phyloP scores from a whole-genome alignment of 371 early-diverging fungal genomes.

The Mortierella polycephala region DNA sequence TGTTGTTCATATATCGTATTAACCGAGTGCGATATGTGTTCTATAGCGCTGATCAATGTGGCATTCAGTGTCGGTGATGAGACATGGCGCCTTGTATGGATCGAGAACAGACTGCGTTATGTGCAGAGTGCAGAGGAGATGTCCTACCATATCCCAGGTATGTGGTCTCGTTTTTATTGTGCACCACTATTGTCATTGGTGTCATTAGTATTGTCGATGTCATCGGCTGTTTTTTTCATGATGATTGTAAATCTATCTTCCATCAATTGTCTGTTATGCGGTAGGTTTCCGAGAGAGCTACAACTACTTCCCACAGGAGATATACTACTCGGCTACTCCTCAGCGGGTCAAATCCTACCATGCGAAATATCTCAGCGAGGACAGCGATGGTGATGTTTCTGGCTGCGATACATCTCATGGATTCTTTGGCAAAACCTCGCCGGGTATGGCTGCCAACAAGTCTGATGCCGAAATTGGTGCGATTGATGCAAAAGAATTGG shows the following conservation, averaged over 20 bases:
- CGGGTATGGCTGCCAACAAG: too few relatives aligned
- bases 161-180: neutral
- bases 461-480: too few relatives aligned
- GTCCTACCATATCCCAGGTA: neutral
- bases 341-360: slow-evolving; percentile 4
- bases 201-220: neutral
- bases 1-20: neutral
- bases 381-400: too few relatives aligned
- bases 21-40: neutral
- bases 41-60: slow-evolving; percentile 4
- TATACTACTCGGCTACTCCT: slow-evolving; percentile 11
- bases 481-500: too few relatives aligned
- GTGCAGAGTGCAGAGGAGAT: slow-evolving; percentile 1
- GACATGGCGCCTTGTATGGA: slow-evolving; percentile 5
- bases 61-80: neutral
- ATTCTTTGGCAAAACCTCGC: too few relatives aligned
- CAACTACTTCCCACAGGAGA: slow-evolving; percentile 8
- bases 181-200: neutral
- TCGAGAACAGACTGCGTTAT: slow-evolving; percentile 6
- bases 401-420: too few relatives aligned
- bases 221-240: neutral
- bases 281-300: slow-evolving; percentile 14
- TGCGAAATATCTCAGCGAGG: neutral
- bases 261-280: neutral
- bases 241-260: neutral